Percentiles rank a stretch among this genome's conserved stretches.
Conservation (phyloP, 73 alveolate genomes). For the Uronychia setigera region DNA sequence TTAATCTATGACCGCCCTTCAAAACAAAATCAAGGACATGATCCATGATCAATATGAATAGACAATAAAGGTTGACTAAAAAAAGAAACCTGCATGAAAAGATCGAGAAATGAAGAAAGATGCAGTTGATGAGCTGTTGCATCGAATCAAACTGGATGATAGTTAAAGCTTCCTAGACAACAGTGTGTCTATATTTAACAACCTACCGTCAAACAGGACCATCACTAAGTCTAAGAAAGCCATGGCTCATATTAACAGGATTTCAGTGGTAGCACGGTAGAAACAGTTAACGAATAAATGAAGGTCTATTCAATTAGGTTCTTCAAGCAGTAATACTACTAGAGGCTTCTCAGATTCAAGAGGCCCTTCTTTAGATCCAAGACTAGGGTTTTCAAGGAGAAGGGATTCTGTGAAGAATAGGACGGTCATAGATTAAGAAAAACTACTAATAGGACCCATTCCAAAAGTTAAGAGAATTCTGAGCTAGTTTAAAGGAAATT, state of each 20-base stretch:
- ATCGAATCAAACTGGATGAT: neutral
- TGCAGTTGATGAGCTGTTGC: neutral
- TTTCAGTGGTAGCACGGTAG: neutral
- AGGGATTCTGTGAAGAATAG: neutral
- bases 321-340: too few species aligned
- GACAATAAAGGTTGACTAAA: too few species aligned
- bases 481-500: neutral
- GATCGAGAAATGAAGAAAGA: neutral
- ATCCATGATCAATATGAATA: too few species aligned
- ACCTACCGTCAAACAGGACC: neutral
- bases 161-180: neutral
- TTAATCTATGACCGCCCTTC: too few species aligned
- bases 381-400: neutral
- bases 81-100: too few species aligned
- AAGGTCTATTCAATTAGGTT: neutral
- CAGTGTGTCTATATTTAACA: neutral
- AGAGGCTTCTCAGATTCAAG: too few species aligned
- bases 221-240: neutral
- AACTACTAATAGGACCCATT: neutral
- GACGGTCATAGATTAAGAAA: neutral
- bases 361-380: too few species aligned
- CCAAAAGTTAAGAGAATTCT: neutral
- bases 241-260: neutral
- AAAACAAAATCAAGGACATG: too few species aligned
- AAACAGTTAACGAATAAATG: neutral